Conservation (phyloP, 768 basidiomycete species). For the Hydnomerulius pinastri region DNA sequence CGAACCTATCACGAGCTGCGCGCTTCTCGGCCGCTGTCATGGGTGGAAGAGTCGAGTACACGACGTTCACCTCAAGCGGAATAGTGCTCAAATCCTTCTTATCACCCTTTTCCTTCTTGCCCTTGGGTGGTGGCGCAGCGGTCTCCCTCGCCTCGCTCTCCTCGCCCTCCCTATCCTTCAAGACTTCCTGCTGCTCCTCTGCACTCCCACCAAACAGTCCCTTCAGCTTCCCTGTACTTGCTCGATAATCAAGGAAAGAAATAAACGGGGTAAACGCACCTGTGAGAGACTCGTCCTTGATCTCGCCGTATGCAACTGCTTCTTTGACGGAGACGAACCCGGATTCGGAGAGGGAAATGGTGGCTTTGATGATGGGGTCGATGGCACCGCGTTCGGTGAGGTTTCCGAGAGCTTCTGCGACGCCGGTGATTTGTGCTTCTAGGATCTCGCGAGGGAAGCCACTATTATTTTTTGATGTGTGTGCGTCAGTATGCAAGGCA, state of each 20-base stretch:
- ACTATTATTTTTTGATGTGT: constrained; percentile 37
- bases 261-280: constrained; percentile 42
- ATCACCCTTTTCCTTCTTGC: constrained; percentile 40
- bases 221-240: constrained; percentile 73
- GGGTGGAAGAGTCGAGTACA: constrained; percentile 65
- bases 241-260: constrained; percentile 12
- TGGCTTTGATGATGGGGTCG: constrained; percentile 87
- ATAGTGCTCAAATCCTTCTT: constrained; percentile 59
- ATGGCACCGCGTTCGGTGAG: constrained; percentile 79
- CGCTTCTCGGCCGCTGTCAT: constrained; percentile 81
- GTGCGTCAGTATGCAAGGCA: constrained; percentile 2
- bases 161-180: constrained; percentile 32
- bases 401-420: constrained; percentile 77
- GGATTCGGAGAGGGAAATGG: constrained; percentile 79
- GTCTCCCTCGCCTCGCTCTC: constrained; percentile 35
- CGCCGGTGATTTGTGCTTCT: constrained; percentile 70
- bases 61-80: constrained; percentile 60
- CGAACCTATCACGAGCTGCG: constrained; percentile 69
- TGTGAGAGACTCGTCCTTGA: constrained; percentile 77
- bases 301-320: constrained; percentile 76
- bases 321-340: constrained; percentile 82
- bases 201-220: constrained; percentile 75
- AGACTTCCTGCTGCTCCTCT: constrained; percentile 31
- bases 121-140: constrained; percentile 28
- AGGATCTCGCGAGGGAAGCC: constrained; percentile 75